Evolutionary conservation across 2,329 filamentous ascomycete species (phyloP), one percentile per base, ranked within the genome.

Genomic region (Hymenoscyphus infarciens): DNA sequence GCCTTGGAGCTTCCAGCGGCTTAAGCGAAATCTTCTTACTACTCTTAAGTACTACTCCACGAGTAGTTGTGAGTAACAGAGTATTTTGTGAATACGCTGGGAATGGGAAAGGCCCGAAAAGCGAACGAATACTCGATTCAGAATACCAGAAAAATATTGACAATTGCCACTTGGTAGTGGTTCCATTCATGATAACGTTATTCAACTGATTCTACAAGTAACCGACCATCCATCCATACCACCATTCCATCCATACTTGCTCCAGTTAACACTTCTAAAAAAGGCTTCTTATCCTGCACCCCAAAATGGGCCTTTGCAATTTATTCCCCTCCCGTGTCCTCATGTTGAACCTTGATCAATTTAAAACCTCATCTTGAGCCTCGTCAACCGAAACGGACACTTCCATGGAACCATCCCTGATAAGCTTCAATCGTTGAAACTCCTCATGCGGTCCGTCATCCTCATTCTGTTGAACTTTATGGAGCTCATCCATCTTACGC

Each of bases 401-500:
- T 16, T 54, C 57, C 42, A 60, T n/a, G 25, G 57, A 60, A 25
- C 45, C 42, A 25, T 59, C 42, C 42, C 53, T 59, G 16, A 25
- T 25, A 53, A 59, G 42, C 22, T 31, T 33, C 57, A 59, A 45
- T 33, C 57, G 22, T 22, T 39, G 25, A 33, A 59, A 39, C 16
- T 42, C 42, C 8, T 35, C 16, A 22, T 58, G 38, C 25, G 56
- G 56, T 16, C 27, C 56, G 2, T 59, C 57, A 11, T 22, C 22
- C 42, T 13, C 42, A 49, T 22, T 22, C 42, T 49, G 42, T 49
- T 22, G 4, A 22, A 8, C 42, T 22, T 11, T 13, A 22, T 1
- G 8, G n/a, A 49, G n/a, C n/a, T 22, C 42, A 22, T 49, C 42
- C 1, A 22, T 19, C 19, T 22, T 22, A 49, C n/a, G n/a, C 42